Conservation (phyloP, 2,329 filamentous ascomycete species). For the Phyllosticta citrichinensis region DNA sequence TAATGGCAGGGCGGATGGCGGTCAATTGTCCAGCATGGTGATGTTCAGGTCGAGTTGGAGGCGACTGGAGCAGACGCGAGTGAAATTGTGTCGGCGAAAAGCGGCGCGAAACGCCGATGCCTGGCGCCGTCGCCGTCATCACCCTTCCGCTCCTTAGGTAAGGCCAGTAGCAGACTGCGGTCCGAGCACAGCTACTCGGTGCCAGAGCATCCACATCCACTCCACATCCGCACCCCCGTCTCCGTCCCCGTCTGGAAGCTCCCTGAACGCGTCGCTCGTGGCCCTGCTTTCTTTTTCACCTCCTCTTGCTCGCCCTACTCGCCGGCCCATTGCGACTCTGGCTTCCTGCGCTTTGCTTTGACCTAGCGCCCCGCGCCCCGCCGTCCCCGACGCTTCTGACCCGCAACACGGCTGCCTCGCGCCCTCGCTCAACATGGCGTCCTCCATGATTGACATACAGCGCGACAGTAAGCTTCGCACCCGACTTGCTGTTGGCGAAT, state of each 20-base stretch:
- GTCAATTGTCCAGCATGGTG: no score
- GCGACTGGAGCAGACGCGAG: no score
- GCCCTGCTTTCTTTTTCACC: neutral
- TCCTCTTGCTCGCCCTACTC: neutral
- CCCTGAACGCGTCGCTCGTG: neutral
- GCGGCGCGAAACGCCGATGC: neutral
- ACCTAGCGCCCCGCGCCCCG: neutral
- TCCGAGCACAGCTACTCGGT: neutral
- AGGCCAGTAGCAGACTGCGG: neutral
- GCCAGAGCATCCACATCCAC: neutral
- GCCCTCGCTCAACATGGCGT: slow-evolving; percentile 52
- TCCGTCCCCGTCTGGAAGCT: neutral
- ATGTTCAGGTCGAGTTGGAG: neutral
- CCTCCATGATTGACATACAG: slow-evolving; percentile 78
- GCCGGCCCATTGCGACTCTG: neutral
- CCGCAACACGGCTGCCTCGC: slow-evolving; percentile 1
- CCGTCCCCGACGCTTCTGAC: neutral
- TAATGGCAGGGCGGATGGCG: neutral
- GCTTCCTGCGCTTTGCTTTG: neutral
- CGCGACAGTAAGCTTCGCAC: slow-evolving; percentile 49
- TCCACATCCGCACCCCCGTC: neutral
- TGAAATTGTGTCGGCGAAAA: neutral
- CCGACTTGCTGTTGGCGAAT: neutral
- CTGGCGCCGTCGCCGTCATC: neutral
- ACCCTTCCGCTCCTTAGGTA: neutral